Conservation (phyloP, 495 filamentous ascomycete species). For the Penicillium riverlandense region DNA sequence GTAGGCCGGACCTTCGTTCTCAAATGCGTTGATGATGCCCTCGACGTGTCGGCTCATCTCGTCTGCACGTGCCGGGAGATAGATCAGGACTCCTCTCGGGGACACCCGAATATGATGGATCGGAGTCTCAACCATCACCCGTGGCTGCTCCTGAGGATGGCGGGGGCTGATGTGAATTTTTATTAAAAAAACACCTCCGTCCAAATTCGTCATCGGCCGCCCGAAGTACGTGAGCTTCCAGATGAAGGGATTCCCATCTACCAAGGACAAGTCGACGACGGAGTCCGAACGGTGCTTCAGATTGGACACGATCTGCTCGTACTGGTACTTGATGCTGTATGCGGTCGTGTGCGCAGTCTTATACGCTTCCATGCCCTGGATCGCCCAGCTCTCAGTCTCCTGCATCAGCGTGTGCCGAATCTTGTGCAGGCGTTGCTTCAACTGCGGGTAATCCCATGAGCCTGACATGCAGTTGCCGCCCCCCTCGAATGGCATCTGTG, state of each 20-base stretch:
- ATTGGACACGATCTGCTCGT: constrained; percentile 70
- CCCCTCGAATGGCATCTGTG: constrained; percentile 79
- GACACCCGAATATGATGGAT: constrained; percentile 90
- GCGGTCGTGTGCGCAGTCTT: constrained; percentile 67
- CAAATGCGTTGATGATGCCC: constrained; percentile 72
- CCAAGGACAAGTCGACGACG: constrained; percentile 66
- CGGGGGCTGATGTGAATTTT: constrained; percentile 75
- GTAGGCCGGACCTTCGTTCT: constrained; percentile 81
- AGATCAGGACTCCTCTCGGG: constrained; percentile 71
- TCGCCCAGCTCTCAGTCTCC: constrained; percentile 66
- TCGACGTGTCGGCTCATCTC: constrained; percentile 82
- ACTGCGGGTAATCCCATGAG: constrained; percentile 71
- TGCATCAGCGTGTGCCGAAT: constrained; percentile 62
- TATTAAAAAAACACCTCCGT: constrained; percentile 84
- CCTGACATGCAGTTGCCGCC: constrained; percentile 78
- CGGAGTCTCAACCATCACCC: constrained; percentile 70
- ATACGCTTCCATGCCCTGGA: constrained; percentile 55
- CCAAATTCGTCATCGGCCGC: constrained; percentile 84
- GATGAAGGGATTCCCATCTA: constrained; percentile 49
- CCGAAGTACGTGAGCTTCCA: constrained; percentile 77
- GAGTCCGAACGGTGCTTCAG: constrained; percentile 61
- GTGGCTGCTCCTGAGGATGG: constrained; percentile 87
- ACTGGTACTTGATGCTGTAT: constrained; percentile 73
- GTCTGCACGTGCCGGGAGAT: constrained; percentile 64
- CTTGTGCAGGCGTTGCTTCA: constrained; percentile 58